Evolutionary conservation across 345 rosid genomes (phyloP), one percentile per base, ranked within the genome.

Genomic region (Nephelium lappaceum): DNA sequence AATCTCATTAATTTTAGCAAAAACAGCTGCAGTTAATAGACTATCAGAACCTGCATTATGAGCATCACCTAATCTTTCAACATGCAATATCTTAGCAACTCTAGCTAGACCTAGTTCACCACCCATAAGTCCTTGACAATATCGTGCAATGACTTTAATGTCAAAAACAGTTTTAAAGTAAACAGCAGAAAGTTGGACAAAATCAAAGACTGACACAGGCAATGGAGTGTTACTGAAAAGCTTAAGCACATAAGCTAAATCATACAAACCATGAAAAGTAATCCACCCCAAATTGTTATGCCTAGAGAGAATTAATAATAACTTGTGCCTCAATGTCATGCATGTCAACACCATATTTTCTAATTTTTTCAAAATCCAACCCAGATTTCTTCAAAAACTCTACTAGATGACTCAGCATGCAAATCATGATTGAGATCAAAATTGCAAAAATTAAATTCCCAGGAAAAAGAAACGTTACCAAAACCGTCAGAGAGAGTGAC

Each of bases 361-460:
- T 19, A 69, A 69, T 69, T 38, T 14, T 69, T 10, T 49, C 58
- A 47, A 69, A 69, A 31, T 69, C 19, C n/a, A 69, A 0, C 21
- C 73, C 73, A 38, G 25, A 43, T 5, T 25, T 15, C 10, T 4
- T 1, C 73, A 47, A 11, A 8, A 45, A n/a, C 2, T 15, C 21
- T 0, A 69, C n/a, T 69, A 11, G 73, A 69, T 45, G 47, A n/a
- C 11, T 47, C 21, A 41, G 24, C 38, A 38, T 15, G 45, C 7
- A 2, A 5, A 11, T 69, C 73, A 15, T 47, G 45, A 36, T 25
- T 11, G 12, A 24, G 0, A 47, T 69, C 60, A 14, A 69, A 69
- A 11, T 69, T 57, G 6, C 38, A 69, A 47, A 69, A 69, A 49
- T 42, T 69, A 6, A 69, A 69, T 36, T 69, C 73, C 73, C 58